These are phyloP conservation scores for Strobilomyces echinocephalus DNA, from an alignment of 768 basidiomycete species.

Conservation along the genomic window DNA sequence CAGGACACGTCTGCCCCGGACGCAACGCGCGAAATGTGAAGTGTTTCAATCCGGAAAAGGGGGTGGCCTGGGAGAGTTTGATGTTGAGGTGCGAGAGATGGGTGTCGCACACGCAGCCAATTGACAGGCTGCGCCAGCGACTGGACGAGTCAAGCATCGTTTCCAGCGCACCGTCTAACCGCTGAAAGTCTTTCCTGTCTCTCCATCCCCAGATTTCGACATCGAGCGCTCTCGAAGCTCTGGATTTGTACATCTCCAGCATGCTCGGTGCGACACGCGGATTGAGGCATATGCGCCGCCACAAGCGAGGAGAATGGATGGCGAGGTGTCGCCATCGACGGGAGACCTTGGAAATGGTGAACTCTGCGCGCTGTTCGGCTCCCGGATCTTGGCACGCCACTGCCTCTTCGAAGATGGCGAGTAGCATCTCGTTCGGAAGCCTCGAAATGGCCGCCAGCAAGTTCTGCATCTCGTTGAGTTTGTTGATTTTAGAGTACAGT, in stretches of 20 bases:
- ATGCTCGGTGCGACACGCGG: constrained; percentile 17
- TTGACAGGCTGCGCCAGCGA: constrained; percentile 27
- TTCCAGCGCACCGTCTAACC: constrained; percentile 26
- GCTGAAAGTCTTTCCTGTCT: constrained; percentile 30
- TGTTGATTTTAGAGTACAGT: constrained; percentile 18
- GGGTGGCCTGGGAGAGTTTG: constrained; percentile 19
- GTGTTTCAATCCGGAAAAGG: constrained; percentile 23
- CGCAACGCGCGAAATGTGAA: constrained; percentile 29
- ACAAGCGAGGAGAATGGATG: constrained; percentile 28
- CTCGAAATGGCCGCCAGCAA: constrained; percentile 26
- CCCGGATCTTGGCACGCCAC: constrained; percentile 22
- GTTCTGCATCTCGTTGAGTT: constrained; percentile 29
- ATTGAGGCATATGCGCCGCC: constrained; percentile 25
- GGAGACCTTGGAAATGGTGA: constrained; percentile 27
- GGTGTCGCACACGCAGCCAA: constrained; percentile 26
- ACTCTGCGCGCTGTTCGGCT: constrained; percentile 19
- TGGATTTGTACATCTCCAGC: constrained; percentile 24
- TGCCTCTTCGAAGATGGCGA: constrained; percentile 29
- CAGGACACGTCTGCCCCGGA: constrained; percentile 27
- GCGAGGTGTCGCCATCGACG: constrained; percentile 31
- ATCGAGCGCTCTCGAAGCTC: constrained; percentile 25
- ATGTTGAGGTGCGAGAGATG: constrained; percentile 27
- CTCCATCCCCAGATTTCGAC: constrained; percentile 27
- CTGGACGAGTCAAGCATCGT: constrained; percentile 23
- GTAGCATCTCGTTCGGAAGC: constrained; percentile 29